Percentiles rank a stretch among this genome's conserved stretches.
phyloP scores from a whole-genome alignment of 257 asterid genomes.

The Salvia splendens region DNA sequence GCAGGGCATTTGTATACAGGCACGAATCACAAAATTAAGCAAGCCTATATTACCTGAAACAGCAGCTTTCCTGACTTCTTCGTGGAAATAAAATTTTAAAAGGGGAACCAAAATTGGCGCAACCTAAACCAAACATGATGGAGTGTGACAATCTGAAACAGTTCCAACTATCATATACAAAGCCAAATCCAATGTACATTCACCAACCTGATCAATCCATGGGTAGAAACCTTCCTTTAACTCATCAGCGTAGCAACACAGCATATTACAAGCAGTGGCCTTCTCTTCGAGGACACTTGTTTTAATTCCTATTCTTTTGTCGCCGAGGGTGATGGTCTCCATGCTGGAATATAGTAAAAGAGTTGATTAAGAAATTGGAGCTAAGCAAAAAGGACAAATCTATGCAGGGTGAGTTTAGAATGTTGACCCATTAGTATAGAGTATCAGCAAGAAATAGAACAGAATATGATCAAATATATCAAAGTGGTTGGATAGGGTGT shows the following conservation, averaged over 20 bases:
- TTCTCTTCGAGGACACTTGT: slow-evolving; percentile 97
- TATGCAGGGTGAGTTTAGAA: slow-evolving; percentile 8
- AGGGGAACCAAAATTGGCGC: slow-evolving; percentile 92
- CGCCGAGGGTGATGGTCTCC: slow-evolving; percentile 97
- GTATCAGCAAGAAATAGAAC: background rate
- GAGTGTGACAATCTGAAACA: slow-evolving; percentile 17
- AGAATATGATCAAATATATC: background rate
- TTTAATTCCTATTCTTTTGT: slow-evolving; percentile 93
- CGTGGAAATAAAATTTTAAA: slow-evolving; percentile 91
- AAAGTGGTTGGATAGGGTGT: too few species aligned
- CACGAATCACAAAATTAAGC: background rate
- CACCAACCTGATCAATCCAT: slow-evolving; percentile 95
- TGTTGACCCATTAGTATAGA: background rate
- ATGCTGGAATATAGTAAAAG: slow-evolving; percentile 59
- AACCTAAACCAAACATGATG: slow-evolving; percentile 54
- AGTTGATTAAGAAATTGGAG: slow-evolving; percentile 8
- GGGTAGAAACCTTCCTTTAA: slow-evolving; percentile 99
- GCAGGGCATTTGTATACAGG: slow-evolving; percentile 1
- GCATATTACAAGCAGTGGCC: slow-evolving; percentile 98
- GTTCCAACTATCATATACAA: slow-evolving; percentile 20
- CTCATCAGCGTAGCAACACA: slow-evolving; percentile 98
- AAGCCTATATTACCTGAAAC: slow-evolving; percentile 73
- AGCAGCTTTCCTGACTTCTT: slow-evolving; percentile 98
- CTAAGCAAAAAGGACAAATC: slow-evolving; percentile 2
- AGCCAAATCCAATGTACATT: slow-evolving; percentile 28